Evolutionary conservation across 1,139 yeast species (phyloP).

Genomic region (Blastobotrys apis): DNA sequence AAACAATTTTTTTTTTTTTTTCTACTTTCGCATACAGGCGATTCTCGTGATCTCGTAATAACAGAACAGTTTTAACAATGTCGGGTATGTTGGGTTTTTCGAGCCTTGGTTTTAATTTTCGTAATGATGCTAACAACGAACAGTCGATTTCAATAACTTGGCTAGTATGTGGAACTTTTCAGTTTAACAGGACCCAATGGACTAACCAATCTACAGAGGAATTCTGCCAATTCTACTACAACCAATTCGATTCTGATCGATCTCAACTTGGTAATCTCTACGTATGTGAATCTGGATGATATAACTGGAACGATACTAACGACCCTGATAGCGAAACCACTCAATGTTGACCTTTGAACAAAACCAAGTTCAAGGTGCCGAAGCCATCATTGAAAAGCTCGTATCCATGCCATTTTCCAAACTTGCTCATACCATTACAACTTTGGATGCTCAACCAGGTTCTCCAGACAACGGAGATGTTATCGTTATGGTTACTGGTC

Average conservation of each 20-base stretch:
- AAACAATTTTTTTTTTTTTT: too few species aligned
- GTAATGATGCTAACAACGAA: constrained; percentile 6
- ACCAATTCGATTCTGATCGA: constrained; percentile 91
- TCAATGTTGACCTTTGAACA: constrained; percentile 98
- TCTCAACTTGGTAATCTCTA: constrained; percentile 87
- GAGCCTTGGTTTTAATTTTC: too few species aligned
- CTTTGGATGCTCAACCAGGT: constrained; percentile 97
- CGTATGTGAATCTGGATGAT: too few species aligned
- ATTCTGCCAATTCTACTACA: constrained; percentile 91
- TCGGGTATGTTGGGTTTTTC: not conserved
- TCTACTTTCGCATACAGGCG: too few species aligned
- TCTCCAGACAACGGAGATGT: constrained; percentile 84
- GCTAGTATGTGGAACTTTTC: constrained; percentile 25
- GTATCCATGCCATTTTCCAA: constrained; percentile 83
- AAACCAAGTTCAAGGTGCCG: constrained; percentile 90
- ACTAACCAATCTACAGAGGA: constrained; percentile 42
- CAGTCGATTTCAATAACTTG: constrained; percentile 33
- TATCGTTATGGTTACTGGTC: constrained; percentile 97
- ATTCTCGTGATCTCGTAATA: too few species aligned
- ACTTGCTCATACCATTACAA: constrained; percentile 87
- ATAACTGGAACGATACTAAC: constrained; percentile 1
- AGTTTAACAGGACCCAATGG: not conserved
- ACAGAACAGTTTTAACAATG: constrained; percentile 1
- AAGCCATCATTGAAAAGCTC: constrained; percentile 86
- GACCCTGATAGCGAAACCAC: constrained; percentile 59